Base-by-base conservation (phyloP, 2,329 filamentous ascomycete species). In the Sodiomyces alkalinus region DNA sequence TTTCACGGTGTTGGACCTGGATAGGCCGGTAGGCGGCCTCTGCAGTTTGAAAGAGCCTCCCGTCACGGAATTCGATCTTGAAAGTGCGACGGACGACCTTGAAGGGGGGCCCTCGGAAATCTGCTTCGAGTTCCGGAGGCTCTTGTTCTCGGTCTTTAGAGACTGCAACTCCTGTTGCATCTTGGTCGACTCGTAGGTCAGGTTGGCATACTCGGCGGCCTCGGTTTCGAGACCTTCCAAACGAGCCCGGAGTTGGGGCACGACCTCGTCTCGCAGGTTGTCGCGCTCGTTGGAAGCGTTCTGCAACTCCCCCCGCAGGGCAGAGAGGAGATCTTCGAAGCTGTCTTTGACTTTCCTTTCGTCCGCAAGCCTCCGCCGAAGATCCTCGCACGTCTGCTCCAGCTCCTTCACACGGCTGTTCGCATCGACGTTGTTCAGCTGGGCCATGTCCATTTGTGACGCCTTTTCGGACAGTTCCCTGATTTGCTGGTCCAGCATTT, bases 261-360 rank as follows among this genome's bases (percentile, higher is more conserved):
- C 73, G 22, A 92, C 64, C 51, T 92, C 82, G 37, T 96, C 86
- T 17, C 82, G 76, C 11, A 96, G 68, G 42, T 92, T 87, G 51
- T 98, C 90, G 29, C 85, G 74, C 53, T 98, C 86, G 40, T 90
- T 86, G 34, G 80, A 71, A 29, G 85, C 72, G 39, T 74, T 79
- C 43, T 86, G 71, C 10, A 96, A 62, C 48, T 98, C 85, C 15
- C 74, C 69, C 41, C 80, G 79, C 41, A 96, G 74, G 5, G 81
- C 87, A 6, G 75, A 73, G 24, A 96, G 64, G 23, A 98, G 65
- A 48, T 94, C 86, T 53, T 96, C 85, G 42, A 96, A 92, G 49
- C 92, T 94, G 45, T 82, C 76, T 51, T 92, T 94, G 41, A 80
- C 74, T 48, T 81, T 71, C 31, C 80, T 71, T 55, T 98, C 90